Percentiles rank a stretch among this genome's conserved stretches.
Evolutionary conservation across 2,329 filamentous ascomycete species (phyloP).

Genomic region (Fusarium nisikadoi): DNA sequence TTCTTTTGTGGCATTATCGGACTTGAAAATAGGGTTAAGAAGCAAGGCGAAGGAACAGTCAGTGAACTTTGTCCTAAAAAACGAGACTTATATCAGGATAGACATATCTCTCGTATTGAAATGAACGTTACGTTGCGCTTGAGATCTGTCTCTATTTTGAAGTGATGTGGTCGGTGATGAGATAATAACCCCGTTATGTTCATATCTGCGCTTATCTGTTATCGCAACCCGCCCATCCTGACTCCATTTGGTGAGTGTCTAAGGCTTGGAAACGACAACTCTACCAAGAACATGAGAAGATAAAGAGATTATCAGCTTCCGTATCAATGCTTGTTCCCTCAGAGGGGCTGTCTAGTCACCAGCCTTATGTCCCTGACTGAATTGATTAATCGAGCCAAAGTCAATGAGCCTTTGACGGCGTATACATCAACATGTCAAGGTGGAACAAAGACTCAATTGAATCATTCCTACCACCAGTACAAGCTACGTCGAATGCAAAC

Average conservation of each 20-base stretch:
- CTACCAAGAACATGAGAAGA: not conserved
- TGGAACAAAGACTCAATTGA: not conserved
- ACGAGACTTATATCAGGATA: rapidly evolving
- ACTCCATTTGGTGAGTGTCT: not conserved
- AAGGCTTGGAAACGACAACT: not conserved
- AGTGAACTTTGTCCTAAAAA: rapidly evolving
- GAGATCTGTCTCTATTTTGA: too few species aligned
- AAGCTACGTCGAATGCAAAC: not conserved
- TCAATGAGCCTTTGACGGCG: not conserved
- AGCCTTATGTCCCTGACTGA: not conserved
- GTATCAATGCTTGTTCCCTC: not conserved
- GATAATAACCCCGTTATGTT: not conserved
- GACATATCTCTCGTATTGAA: rapidly evolving
- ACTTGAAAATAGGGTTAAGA: not conserved
- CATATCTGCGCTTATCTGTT: not conserved
- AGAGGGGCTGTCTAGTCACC: rapidly evolving
- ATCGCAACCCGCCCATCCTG: not conserved
- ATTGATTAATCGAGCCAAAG: rapidly evolving
- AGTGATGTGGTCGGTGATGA: rapidly evolving
- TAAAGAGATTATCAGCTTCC: rapidly evolving
- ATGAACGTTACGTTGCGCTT: rapidly evolving
- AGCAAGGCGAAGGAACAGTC: rapidly evolving
- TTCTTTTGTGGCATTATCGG: rapidly evolving
- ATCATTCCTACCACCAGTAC: rapidly evolving
- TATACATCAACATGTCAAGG: rapidly evolving